Conservation (phyloP, 1,284 basidiomycete species). For the Puccinia polysora region DNA sequence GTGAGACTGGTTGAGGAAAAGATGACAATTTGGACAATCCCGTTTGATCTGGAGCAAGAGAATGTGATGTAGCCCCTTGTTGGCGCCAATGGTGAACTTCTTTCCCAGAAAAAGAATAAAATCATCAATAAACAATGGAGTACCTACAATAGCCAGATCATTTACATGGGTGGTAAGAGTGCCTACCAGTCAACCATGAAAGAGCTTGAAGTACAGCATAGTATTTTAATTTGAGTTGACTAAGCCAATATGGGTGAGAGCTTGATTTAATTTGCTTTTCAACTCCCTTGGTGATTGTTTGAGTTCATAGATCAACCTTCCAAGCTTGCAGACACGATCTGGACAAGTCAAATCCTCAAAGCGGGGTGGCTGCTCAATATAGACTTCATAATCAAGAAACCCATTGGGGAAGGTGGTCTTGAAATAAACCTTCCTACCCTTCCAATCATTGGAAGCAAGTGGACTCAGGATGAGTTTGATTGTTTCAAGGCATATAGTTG, state of each 20-base stretch:
- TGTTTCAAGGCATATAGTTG: constrained; percentile 16
- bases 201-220: background rate
- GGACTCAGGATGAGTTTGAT: constrained; percentile 38
- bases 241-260: background rate
- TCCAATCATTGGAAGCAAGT: constrained; percentile 16
- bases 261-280: background rate
- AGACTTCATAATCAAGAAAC: background rate
- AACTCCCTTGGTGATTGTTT: background rate
- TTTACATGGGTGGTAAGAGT: background rate
- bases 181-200: background rate
- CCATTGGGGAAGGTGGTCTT: constrained; percentile 43
- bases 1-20: background rate
- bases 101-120: background rate
- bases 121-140: background rate
- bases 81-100: background rate
- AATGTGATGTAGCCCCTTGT: background rate
- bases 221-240: background rate
- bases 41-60: background rate
- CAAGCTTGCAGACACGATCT: background rate
- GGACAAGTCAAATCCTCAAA: background rate
- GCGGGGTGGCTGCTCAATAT: background rate
- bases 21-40: background rate
- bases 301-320: background rate
- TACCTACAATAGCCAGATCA: constrained; percentile 3
- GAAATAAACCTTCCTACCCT: constrained; percentile 37